Percentiles rank a stretch among this genome's conserved stretches.
These are phyloP conservation scores for Saturnispora ahearnii DNA, from an alignment of 805 yeast species.

Conservation along the genomic window DNA sequence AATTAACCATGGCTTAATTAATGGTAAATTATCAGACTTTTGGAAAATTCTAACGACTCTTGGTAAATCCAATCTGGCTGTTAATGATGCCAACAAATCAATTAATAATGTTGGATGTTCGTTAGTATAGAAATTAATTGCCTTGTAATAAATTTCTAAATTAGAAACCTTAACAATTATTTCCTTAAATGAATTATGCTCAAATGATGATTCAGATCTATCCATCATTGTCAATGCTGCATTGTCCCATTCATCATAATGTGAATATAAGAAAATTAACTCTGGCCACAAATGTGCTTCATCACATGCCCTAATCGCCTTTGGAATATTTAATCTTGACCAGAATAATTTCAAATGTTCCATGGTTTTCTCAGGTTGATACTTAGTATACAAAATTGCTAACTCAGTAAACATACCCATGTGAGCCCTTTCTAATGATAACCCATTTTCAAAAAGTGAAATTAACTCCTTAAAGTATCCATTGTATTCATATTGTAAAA, in stretches of 20 bases:
- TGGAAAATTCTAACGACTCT: slow-evolving; percentile 92
- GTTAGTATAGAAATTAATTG: slow-evolving; percentile 85
- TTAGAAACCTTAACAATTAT: slow-evolving; percentile 90
- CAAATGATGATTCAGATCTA: slow-evolving; percentile 85
- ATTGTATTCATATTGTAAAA: slow-evolving; percentile 72
- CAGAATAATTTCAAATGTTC: slow-evolving; percentile 96
- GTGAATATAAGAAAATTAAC: slow-evolving; percentile 90
- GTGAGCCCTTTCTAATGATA: slow-evolving; percentile 95
- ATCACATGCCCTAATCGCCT: slow-evolving; percentile 90
- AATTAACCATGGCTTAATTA: slow-evolving; percentile 90
- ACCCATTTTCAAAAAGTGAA: slow-evolving; percentile 88
- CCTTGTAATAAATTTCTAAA: slow-evolving; percentile 94
- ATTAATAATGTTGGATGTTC: slow-evolving; percentile 88
- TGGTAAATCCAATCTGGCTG: slow-evolving; percentile 87
- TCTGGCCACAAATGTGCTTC: slow-evolving; percentile 94
- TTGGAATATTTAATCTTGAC: slow-evolving; percentile 97
- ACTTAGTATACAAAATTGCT: slow-evolving; percentile 84
- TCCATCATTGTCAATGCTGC: slow-evolving; percentile 97
- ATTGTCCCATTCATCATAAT: slow-evolving; percentile 98
- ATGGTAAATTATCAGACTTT: slow-evolving; percentile 90
- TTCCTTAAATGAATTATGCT: slow-evolving; percentile 90
- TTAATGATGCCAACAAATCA: slow-evolving; percentile 74
- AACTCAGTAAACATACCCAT: slow-evolving; percentile 99
- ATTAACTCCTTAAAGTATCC: slow-evolving; percentile 91
- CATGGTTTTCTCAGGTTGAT: slow-evolving; percentile 82